phyloP scores from a whole-genome alignment of 1,139 yeast genomes.

The Zygoascus meyerae region DNA sequence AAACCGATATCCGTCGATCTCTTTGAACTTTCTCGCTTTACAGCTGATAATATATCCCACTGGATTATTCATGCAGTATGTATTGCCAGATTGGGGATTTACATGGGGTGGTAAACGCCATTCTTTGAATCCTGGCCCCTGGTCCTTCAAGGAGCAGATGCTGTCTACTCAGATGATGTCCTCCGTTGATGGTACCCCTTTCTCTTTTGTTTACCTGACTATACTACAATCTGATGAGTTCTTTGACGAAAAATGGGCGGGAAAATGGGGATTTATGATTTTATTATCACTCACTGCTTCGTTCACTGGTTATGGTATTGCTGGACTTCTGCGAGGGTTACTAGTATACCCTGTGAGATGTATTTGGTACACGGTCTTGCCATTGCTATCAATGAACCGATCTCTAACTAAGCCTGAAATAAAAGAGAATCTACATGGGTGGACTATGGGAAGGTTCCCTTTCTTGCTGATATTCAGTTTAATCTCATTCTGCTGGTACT shows the following conservation, averaged over 20 bases:
- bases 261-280: constrained; percentile 39
- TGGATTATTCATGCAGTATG: constrained; percentile 42
- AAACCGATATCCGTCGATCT: constrained; percentile 45
- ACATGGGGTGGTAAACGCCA: constrained; percentile 35
- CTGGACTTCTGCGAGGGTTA: constrained; percentile 38
- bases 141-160: constrained; percentile 67
- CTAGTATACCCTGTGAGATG: constrained; percentile 35
- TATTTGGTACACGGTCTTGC: constrained; percentile 37
- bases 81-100: constrained; percentile 46
- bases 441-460: constrained; percentile 43
- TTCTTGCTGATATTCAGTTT: constrained; percentile 38
- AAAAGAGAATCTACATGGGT: constrained; percentile 43
- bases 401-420: constrained; percentile 37
- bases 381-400: constrained; percentile 20
- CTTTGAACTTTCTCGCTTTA: constrained; percentile 44
- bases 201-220: constrained; percentile 33
- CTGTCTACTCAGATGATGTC: constrained; percentile 45
- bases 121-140: constrained; percentile 53
- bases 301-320: constrained; percentile 51
- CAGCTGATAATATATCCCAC: constrained; percentile 41
- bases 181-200: constrained; percentile 39
- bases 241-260: constrained; percentile 24
- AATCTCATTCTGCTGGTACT: constrained; percentile 44
- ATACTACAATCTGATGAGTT: constrained; percentile 28
- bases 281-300: constrained; percentile 49